Conservation (phyloP, 441 rosid species). For the Syzygium syzygioides region DNA sequence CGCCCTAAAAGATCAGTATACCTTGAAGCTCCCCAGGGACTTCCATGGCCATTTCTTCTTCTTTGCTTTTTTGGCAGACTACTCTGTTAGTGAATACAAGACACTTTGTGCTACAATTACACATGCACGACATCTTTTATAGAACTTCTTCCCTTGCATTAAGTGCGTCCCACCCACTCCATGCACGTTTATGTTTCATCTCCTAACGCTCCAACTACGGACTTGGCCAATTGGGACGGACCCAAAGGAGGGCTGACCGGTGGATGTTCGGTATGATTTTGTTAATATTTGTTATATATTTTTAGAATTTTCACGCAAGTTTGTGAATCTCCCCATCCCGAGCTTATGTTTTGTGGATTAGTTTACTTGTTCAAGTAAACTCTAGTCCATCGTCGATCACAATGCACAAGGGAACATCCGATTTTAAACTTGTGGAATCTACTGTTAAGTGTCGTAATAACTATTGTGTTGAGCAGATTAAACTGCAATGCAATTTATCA, state of each 20-base stretch:
- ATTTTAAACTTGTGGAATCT: background rate
- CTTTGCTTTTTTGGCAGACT: background rate
- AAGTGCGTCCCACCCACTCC: background rate
- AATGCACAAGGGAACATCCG: background rate
- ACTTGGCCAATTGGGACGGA: background rate
- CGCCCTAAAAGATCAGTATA: background rate
- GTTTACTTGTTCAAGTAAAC: background rate
- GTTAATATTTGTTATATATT: background rate
- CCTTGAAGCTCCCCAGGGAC: slow-evolving; percentile 21
- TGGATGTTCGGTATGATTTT: background rate
- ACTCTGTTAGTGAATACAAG: background rate
- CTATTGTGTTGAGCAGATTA: too few relatives aligned
- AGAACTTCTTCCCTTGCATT: background rate
- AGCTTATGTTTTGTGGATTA: background rate
- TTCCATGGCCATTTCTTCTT: slow-evolving; percentile 23
- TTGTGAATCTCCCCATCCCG: background rate
- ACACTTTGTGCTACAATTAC: background rate
- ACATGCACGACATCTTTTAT: background rate
- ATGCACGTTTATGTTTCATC: background rate
- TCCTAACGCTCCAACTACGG: background rate
- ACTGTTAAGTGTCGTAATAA: background rate
- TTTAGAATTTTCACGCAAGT: background rate
- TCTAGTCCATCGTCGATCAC: too few relatives aligned
- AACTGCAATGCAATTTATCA: background rate
- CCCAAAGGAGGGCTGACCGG: background rate